These are phyloP conservation scores for Xylaria hypoxylon DNA, from an alignment of 2,329 filamentous ascomycete species.

Conservation along the genomic window DNA sequence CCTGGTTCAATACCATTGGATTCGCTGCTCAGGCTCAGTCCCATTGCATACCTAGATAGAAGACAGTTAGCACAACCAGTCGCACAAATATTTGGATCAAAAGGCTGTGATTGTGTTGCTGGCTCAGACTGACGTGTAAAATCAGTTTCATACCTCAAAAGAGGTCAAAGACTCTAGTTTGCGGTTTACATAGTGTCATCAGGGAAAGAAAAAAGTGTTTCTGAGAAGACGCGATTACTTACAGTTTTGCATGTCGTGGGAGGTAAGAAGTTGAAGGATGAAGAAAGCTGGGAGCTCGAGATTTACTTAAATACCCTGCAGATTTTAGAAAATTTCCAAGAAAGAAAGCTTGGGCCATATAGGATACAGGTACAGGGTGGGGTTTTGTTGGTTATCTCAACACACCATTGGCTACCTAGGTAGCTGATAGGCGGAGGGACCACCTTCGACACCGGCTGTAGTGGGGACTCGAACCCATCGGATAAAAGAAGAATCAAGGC, in stretches of 20 bases:
- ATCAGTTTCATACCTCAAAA: conserved; percentile 81
- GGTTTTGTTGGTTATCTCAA: background rate
- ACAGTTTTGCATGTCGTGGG: conserved; percentile 36
- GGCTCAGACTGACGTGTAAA: conserved; percentile 95
- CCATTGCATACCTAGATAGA: conserved; percentile 30
- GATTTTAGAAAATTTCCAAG: conserved; percentile 37
- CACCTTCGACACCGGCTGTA: background rate
- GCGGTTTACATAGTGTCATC: conserved; percentile 87
- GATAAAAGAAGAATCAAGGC: conserved; percentile 29
- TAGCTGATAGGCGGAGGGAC: background rate
- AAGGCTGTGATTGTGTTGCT: conserved; percentile 38
- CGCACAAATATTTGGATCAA: conserved; percentile 5
- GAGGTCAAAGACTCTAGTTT: conserved; percentile 94
- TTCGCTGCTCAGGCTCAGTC: background rate
- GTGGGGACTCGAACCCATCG: conserved; percentile 16
- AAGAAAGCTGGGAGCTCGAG: conserved; percentile 26
- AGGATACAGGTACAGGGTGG: background rate
- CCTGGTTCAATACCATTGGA: background rate
- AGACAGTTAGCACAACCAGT: conserved; percentile 43
- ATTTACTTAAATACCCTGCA: conserved; percentile 31
- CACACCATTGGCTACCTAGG: conserved; percentile 31
- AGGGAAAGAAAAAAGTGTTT: conserved; percentile 45
- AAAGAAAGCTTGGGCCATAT: conserved; percentile 19
- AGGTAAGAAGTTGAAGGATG: conserved; percentile 15
- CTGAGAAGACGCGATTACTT: conserved; percentile 24